Base-by-base conservation (phyloP, 208 protist species). In the Trypanosoma platydactyli region DNA sequence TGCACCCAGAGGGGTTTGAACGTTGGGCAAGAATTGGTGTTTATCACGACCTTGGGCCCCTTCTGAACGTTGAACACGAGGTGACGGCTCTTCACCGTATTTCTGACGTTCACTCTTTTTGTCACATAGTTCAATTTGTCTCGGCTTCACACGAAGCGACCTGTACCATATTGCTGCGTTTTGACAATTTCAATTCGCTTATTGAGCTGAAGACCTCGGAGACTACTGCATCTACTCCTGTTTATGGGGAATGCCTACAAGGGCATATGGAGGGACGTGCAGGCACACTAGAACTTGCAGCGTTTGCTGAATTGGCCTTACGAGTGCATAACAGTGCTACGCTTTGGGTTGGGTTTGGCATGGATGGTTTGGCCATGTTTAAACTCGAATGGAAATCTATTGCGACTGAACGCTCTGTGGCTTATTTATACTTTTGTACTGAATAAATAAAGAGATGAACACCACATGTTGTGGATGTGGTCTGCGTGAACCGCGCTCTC, bases 31-130 rank as follows among this genome's bases (percentile, higher is more conserved):
- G 79, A 73, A 64, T 92, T 6, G 71, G 74, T 16, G 81, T 68
- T 20, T 38, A 88, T 33, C 80, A 89, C 71, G 79, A 89, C 56
- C 77, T 93, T 41, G 81, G 83, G 4, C 87, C 83, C 5, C 64
- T 73, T 49, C 69, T 93, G 5, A 74, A 77, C n/a, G 61, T 93
- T 1, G 73, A 78, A 42, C 69, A 86, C 50, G 74, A 73, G 18
- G 70, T 80, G 42, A 57, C 52, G 7, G 46, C 56, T 44, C 66
- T 90, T 15, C 79, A 84, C 60, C 56, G 63, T 38, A 76, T 93
- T 48, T 30, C 53, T 6, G 79, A 88, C 56, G 13, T 87, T 48
- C 57, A 73, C 12, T 69, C 69, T 3, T 93, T 93, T 51, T 73
- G 64, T 20, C 79, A 86, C 16, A 59, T 86, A 35, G 73, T 79